A percentile compares a stretch with the other conserved stretches of the same genome.
These are phyloP conservation scores for Myxozyma neglecta DNA, from an alignment of 805 yeast genomes.

Conservation along the genomic window DNA sequence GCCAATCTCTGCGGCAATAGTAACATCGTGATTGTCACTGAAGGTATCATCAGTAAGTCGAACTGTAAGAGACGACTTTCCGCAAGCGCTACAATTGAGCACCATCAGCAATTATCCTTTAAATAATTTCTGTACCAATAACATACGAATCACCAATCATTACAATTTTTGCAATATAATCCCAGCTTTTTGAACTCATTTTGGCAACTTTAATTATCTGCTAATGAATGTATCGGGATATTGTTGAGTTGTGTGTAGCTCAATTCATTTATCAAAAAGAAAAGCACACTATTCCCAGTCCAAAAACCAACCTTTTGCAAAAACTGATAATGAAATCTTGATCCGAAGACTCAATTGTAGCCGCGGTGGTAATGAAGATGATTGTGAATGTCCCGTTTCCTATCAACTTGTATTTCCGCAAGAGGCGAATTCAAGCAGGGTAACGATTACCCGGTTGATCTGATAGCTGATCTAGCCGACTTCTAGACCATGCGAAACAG, in stretches of 20 bases:
- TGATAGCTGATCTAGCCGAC: background rate
- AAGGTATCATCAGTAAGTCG: constrained; percentile 42
- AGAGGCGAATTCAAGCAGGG: background rate
- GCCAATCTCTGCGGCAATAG: constrained; percentile 44
- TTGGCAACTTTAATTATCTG: background rate
- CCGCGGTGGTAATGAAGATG: too few relatives aligned
- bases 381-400: background rate
- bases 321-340: too few relatives aligned
- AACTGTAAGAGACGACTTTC: constrained; percentile 42
- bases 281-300: background rate
- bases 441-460: background rate
- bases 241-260: background rate
- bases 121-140: constrained; percentile 15
- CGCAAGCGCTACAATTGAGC: constrained; percentile 38
- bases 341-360: too few relatives aligned
- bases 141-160: constrained; percentile 44
- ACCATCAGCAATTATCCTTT: background rate
- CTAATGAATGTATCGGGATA: background rate
- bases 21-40: constrained; percentile 41
- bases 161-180: constrained; percentile 41
- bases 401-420: background rate
- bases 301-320: too few relatives aligned
- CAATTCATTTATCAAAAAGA: background rate
- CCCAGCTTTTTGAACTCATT: constrained; percentile 36
- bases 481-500: too few relatives aligned